phyloP scores from a whole-genome alignment of 2,329 filamentous ascomycete genomes.

The Hymenoscyphus fructigenus region DNA sequence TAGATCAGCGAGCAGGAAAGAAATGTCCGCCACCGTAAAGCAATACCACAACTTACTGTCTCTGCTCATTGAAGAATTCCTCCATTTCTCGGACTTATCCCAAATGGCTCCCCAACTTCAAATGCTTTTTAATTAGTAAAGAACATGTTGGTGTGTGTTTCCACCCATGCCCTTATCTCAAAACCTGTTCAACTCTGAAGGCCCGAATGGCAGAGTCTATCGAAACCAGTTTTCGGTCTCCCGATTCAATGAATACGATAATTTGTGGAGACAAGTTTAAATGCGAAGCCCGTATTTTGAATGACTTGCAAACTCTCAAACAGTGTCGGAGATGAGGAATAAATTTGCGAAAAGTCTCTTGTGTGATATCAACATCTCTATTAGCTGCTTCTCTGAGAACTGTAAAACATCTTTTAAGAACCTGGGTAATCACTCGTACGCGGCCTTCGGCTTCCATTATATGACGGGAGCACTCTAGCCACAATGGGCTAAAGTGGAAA shows the following conservation, averaged over 20 bases:
- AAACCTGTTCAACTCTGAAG: background rate
- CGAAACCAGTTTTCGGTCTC: background rate
- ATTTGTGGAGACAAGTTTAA: slow-evolving; percentile 15
- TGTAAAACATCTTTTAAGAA: background rate
- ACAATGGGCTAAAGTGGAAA: background rate
- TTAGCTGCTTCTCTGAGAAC: background rate
- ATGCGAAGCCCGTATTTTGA: background rate
- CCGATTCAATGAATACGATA: background rate
- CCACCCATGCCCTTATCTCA: no score
- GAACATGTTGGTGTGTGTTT: no score
- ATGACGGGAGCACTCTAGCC: background rate
- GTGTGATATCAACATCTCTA: background rate
- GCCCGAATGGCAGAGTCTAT: background rate
- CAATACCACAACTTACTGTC: no score
- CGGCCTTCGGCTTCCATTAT: background rate
- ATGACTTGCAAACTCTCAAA: background rate
- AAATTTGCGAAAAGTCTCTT: background rate
- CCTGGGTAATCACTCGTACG: background rate
- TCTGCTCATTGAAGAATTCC: no score
- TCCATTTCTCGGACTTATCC: no score
- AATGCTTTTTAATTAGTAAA: no score
- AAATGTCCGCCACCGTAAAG: no score
- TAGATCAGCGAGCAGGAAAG: no score
- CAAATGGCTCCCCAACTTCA: no score
- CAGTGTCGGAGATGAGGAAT: background rate